These are phyloP conservation scores for Aphanocladium album DNA, from an alignment of 2,329 filamentous ascomycete genomes.

Conservation along the genomic window DNA sequence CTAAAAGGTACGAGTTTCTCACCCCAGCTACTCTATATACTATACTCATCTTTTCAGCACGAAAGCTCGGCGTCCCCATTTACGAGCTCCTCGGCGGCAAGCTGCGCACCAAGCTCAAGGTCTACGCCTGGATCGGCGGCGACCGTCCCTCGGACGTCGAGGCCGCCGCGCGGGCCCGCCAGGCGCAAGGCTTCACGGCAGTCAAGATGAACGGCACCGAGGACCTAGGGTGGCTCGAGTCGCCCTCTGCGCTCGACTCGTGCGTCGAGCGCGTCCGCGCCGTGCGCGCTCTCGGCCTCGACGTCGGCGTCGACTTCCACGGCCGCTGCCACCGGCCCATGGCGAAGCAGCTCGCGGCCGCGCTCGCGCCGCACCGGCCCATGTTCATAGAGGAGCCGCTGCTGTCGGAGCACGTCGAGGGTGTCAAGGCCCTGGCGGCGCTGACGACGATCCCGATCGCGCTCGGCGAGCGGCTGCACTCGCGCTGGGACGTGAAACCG, in stretches of 20 bases:
- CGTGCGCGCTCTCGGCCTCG: constrained; percentile 65
- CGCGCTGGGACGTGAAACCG: constrained; percentile 66
- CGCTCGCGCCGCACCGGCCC: constrained; percentile 61
- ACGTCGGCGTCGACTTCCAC: constrained; percentile 73
- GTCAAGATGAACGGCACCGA: constrained; percentile 80
- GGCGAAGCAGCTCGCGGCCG: constrained; percentile 68
- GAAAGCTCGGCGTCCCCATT: constrained; percentile 56
- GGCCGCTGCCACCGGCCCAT: constrained; percentile 74
- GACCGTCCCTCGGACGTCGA: constrained; percentile 65
- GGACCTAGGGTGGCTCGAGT: constrained; percentile 72
- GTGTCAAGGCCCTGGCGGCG: constrained; percentile 43
- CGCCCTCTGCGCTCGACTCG: constrained; percentile 56
- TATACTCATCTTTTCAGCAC: constrained; percentile 26
- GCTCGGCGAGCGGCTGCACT: constrained; percentile 66
- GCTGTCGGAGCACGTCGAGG: constrained; percentile 62
- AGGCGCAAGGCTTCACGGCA: constrained; percentile 57
- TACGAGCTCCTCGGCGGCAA: constrained; percentile 72
- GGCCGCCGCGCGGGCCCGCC: constrained; percentile 52
- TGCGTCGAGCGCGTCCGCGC: constrained; percentile 63
- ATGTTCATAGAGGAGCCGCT: constrained; percentile 75
- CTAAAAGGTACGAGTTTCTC: constrained; percentile 48
- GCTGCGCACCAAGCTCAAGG: constrained; percentile 62
- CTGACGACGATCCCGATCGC: constrained; percentile 62
- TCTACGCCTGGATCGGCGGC: constrained; percentile 76
- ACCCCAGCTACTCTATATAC: not conserved